These are phyloP conservation scores for Ustilago bromivora DNA, from an alignment of 1,284 basidiomycete species.

Conservation along the genomic window DNA sequence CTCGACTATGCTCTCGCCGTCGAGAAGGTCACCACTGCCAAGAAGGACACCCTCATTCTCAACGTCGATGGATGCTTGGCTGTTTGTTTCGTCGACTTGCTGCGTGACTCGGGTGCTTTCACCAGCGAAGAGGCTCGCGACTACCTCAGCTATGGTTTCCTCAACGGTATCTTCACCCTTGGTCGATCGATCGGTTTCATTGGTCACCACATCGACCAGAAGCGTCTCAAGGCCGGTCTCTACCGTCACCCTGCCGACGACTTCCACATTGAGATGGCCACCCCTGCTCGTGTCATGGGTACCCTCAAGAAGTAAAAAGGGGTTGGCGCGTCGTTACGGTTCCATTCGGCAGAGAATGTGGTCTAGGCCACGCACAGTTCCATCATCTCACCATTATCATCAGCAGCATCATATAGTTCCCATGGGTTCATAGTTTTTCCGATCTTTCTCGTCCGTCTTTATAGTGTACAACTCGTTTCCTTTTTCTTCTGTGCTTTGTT, in stretches of 20 bases:
- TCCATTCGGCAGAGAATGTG: slow-evolving; percentile 5
- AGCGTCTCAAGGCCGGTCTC: slow-evolving; percentile 74
- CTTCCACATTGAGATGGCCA: slow-evolving; percentile 67
- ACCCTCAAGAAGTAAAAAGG: slow-evolving; percentile 51
- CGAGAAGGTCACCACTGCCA: slow-evolving; percentile 95
- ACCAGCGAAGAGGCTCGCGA: slow-evolving; percentile 95
- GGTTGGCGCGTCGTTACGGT: neutral
- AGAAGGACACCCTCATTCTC: slow-evolving; percentile 84
- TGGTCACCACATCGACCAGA: slow-evolving; percentile 94
- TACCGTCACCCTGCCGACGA: slow-evolving; percentile 71
- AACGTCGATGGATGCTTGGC: slow-evolving; percentile 95
- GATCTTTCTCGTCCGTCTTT: slow-evolving; percentile 13
- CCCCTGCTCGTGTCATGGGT: slow-evolving; percentile 62
- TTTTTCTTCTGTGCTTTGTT: slow-evolving; percentile 18
- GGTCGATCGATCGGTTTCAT: slow-evolving; percentile 98
- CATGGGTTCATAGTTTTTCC: slow-evolving; percentile 16
- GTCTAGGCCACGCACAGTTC: neutral
- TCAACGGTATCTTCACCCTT: slow-evolving; percentile 96
- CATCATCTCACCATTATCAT: slow-evolving; percentile 7
- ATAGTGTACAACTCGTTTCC: slow-evolving; percentile 35
- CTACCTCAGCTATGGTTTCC: slow-evolving; percentile 90
- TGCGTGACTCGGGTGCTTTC: slow-evolving; percentile 93
- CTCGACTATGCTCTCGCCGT: slow-evolving; percentile 99
- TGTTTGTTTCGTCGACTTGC: slow-evolving; percentile 95
- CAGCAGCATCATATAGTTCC: slow-evolving; percentile 31